Conservation (phyloP, 2,329 filamentous ascomycete species). For the Bimuria novae-zelandiae region DNA sequence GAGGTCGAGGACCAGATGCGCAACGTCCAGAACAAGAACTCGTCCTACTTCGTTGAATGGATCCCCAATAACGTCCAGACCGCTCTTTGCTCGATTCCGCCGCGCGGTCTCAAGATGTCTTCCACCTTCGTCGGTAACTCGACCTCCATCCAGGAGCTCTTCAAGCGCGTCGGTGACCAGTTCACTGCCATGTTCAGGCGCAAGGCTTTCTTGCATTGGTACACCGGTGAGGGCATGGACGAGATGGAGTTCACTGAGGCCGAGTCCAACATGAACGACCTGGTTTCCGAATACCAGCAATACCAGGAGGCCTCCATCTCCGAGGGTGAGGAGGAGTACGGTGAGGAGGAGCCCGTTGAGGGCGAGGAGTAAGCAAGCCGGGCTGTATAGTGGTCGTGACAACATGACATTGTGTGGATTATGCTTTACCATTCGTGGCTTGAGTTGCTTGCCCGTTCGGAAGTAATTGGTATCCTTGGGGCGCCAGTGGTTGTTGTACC, state of each 20-base stretch:
- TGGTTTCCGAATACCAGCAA: constrained; percentile 99
- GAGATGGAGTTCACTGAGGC: constrained; percentile 99
- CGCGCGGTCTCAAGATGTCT: constrained; percentile 97
- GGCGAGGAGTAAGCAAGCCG: constrained; percentile 61
- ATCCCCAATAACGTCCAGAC: constrained; percentile 99
- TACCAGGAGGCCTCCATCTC: constrained; percentile 99
- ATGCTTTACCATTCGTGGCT: constrained; percentile 34
- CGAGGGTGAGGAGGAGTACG: constrained; percentile 95
- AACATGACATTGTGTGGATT: constrained; percentile 16
- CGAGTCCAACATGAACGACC: constrained; percentile 99
- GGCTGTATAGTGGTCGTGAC: constrained; percentile 21
- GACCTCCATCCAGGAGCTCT: constrained; percentile 99
- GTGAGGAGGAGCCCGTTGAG: constrained; percentile 78
- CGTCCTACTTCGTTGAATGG: constrained; percentile 99
- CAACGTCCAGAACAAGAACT: constrained; percentile 99
- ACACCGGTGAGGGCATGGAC: constrained; percentile 99
- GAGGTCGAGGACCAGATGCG: constrained; percentile 99
- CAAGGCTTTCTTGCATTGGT: constrained; percentile 99
- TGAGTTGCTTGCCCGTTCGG: constrained; percentile 26
- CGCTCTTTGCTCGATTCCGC: constrained; percentile 97
- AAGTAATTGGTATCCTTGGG: constrained; percentile 15
- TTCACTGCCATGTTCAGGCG: constrained; percentile 99
- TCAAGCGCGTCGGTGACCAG: constrained; percentile 99
- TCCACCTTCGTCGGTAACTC: constrained; percentile 99
- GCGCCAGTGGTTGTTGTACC: constrained; percentile 19